Base-by-base conservation (phyloP, 208 protist genomes). In the Leishmania amazonensis region DNA sequence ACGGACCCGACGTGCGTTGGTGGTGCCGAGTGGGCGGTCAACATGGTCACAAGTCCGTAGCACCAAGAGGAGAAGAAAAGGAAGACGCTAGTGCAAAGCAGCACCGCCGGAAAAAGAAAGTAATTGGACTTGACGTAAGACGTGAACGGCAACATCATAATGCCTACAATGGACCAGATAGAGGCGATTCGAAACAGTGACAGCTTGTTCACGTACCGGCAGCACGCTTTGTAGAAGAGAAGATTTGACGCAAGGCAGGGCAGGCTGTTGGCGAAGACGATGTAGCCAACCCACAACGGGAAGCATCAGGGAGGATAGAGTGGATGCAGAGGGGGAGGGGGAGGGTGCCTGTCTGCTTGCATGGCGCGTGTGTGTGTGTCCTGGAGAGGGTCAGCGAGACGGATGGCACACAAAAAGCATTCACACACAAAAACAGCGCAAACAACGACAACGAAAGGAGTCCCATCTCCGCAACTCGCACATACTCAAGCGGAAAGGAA, bases 11-110 rank as follows among this genome's bases (percentile, higher is more conserved):
- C 80, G 58, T 88, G 83, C 9, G 79, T 79, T 17, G 82, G 76
- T 19, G 92, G 92, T 21, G 92, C 90, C 3, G 87, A 90, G 21
- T 87, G 83, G 7, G 90, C 88, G 4, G 90, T 87, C 71, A 94
- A 84, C 79, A 94, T 86, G 38, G 88, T 89, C 53, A 91, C 76
- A 28, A 95, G 75, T 7, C 85, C 83, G 85, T 93, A 94, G 17
- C 75, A 72, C 89, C 89, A 93, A 38, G 90, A 90, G 17, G 85
- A 75, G 35, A 82, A 85, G 62, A 94, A 82, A 68, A 93, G 85
- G 3, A 85, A 83, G 1, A 89, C 70, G 54, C 65, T 83, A 24
- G 81, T 88, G 53, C 85, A 84, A 38, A 91, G 19, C 3, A 91
- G 54, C 57, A 93, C 81, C 21, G 75, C 81, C 1, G 81, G 42